These are phyloP conservation scores for Chaetomium sp. DNA, from an alignment of 2,329 filamentous ascomycete genomes.

Conservation along the genomic window DNA sequence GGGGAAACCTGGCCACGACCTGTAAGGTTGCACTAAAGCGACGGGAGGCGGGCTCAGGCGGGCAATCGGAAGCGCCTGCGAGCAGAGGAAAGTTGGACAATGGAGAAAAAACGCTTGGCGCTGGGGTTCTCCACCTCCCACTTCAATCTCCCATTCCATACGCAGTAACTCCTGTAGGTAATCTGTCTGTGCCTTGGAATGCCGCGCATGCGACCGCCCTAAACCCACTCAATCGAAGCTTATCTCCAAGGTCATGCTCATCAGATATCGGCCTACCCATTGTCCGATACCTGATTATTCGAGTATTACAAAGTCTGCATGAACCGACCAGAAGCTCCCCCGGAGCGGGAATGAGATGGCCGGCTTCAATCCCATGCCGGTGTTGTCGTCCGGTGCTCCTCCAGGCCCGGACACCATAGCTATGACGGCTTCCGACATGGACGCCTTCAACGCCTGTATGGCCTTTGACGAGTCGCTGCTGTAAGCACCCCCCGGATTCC, in stretches of 20 bases:
- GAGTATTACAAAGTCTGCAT: slow-evolving; percentile 17
- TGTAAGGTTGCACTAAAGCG: slow-evolving; percentile 9
- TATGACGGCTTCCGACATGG: slow-evolving; percentile 50
- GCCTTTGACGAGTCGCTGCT: slow-evolving; percentile 60
- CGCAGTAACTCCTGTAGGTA: no score
- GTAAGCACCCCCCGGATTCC: slow-evolving; percentile 45
- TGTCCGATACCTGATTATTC: slow-evolving; percentile 8
- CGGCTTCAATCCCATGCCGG: slow-evolving; percentile 59
- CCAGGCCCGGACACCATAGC: slow-evolving; percentile 49
- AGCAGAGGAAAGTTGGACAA: slow-evolving; percentile 1
- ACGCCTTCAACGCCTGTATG: slow-evolving; percentile 55
- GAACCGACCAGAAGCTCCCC: slow-evolving; percentile 3
- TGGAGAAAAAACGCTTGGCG: slow-evolving; percentile 2
- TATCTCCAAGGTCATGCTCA: slow-evolving; percentile 21
- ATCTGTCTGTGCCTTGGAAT: no score
- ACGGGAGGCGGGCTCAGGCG: background rate
- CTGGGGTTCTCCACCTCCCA: slow-evolving; percentile 11
- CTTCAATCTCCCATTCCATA: slow-evolving; percentile 5
- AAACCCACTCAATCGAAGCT: slow-evolving; percentile 6
- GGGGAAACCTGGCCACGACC: slow-evolving; percentile 10
- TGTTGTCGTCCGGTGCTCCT: slow-evolving; percentile 49
- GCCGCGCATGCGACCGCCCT: background rate
- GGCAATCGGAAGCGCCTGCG: slow-evolving; percentile 16
- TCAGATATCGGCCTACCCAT: slow-evolving; percentile 5
- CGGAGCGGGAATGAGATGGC: slow-evolving; percentile 55